Conservation (phyloP, 345 rosid species). For the Ricinus communis region DNA sequence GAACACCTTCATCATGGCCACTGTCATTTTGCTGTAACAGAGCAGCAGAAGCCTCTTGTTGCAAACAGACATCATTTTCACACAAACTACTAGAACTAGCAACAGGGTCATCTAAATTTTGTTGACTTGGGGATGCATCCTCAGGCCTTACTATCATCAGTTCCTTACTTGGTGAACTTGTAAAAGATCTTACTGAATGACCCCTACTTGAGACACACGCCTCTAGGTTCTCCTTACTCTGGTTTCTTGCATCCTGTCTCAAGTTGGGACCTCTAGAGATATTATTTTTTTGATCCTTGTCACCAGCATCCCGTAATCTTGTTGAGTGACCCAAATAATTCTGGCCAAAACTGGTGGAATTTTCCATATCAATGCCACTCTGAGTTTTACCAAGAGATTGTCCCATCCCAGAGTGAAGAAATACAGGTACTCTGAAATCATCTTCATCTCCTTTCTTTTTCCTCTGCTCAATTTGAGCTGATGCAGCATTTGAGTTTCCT, state of each 20-base stretch:
- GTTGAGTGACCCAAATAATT: conserved; percentile 14
- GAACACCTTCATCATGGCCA: conserved; percentile 19
- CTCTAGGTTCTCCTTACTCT: conserved; percentile 32
- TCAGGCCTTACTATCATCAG: conserved; percentile 22
- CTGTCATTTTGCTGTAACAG: conserved; percentile 23
- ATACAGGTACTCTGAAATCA: conserved; percentile 76
- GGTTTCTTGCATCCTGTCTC: conserved; percentile 34
- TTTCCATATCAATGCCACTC: conserved; percentile 35
- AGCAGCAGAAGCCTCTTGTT: conserved; percentile 35
- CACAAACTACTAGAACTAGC: conserved; percentile 30
- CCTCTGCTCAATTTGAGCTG: conserved; percentile 36
- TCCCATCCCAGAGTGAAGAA: conserved; percentile 38
- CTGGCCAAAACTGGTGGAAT: conserved; percentile 17
- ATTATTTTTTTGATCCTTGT: conserved; percentile 18
- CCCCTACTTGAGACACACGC: conserved; percentile 25
- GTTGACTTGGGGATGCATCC: conserved; percentile 27
- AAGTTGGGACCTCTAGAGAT: conserved; percentile 24
- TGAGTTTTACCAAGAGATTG: conserved; percentile 29
- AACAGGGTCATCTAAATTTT: conserved; percentile 18
- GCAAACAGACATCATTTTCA: conserved; percentile 34
- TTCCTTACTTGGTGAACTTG: conserved; percentile 19
- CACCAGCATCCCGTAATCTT: conserved; percentile 24
- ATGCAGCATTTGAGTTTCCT: conserved; percentile 35
- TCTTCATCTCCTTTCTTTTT: conserved; percentile 62
- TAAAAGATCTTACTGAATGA: conserved; percentile 21